Evolutionary conservation across 768 basidiomycete genomes (phyloP).

Genomic region (Pisolithus tinctorius): DNA sequence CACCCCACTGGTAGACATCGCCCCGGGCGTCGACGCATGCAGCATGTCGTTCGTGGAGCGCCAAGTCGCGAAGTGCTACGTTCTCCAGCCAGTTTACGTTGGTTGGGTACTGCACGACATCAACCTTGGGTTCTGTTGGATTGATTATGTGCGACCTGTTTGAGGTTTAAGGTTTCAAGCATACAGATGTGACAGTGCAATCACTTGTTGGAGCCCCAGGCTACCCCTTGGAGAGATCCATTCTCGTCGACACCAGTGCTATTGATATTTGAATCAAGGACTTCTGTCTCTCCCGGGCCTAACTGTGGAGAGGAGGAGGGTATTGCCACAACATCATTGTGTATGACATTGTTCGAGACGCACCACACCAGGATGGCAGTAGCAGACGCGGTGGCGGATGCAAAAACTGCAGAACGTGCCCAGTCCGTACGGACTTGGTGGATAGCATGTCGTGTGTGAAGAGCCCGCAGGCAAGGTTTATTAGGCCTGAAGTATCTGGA

Average conservation of each 20-base stretch:
- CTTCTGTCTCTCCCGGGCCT: not conserved
- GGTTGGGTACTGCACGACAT: constrained; percentile 43
- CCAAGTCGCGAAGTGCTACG: constrained; percentile 68
- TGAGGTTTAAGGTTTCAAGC: not conserved
- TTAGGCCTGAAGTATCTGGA: not conserved
- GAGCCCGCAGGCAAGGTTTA: constrained; percentile 15
- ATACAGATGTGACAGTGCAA: constrained; percentile 7
- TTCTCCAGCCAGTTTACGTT: constrained; percentile 54
- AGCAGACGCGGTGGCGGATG: constrained; percentile 17
- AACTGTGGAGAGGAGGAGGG: constrained; percentile 2
- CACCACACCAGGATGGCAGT: constrained; percentile 35
- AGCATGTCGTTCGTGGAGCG: constrained; percentile 57
- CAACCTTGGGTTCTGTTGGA: constrained; percentile 31
- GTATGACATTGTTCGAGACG: constrained; percentile 24
- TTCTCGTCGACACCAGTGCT: constrained; percentile 20
- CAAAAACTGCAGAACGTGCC: constrained; percentile 14
- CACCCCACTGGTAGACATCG: constrained; percentile 83
- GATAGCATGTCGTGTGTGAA: constrained; percentile 18
- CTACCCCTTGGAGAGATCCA: constrained; percentile 39
- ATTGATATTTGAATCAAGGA: constrained; percentile 7
- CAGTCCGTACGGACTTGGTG: constrained; percentile 8
- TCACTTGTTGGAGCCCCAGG: constrained; percentile 76
- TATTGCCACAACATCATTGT: constrained; percentile 28
- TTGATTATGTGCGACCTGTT: constrained; percentile 42
- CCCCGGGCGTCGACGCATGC: constrained; percentile 76